Conservation (phyloP, 768 basidiomycete species). For the Boletus rubroflammeus region DNA sequence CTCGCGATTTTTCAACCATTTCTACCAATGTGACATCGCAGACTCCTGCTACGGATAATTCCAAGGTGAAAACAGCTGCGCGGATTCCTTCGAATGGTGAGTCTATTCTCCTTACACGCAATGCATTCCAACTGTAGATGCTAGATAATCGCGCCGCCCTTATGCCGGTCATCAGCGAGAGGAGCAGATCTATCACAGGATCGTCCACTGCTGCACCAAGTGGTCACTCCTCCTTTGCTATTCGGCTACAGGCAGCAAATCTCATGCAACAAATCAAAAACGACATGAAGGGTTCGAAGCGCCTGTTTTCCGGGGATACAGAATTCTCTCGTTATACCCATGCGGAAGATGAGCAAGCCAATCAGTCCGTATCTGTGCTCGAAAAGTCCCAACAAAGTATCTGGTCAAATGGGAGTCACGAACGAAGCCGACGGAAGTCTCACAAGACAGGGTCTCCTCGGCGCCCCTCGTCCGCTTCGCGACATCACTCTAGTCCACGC, state of each 20-base stretch:
- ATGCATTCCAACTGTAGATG: conserved; percentile 1
- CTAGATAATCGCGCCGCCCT: conserved; percentile 13
- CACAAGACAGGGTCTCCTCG: conserved; percentile 27
- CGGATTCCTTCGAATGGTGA: conserved; percentile 12
- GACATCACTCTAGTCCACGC: conserved; percentile 42
- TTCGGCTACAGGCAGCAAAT: conserved; percentile 71
- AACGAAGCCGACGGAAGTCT: conserved; percentile 23
- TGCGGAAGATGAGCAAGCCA: conserved; percentile 13
- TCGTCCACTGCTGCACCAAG: conserved; percentile 33
- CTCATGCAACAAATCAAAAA: conserved; percentile 85
- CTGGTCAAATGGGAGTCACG: conserved; percentile 30
- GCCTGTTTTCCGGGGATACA: conserved; percentile 65
- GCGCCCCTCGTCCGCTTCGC: conserved; percentile 36
- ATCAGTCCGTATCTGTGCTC: conserved; percentile 10
- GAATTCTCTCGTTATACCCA: conserved; percentile 44
- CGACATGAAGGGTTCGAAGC: conserved; percentile 67
- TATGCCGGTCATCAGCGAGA: conserved; percentile 12
- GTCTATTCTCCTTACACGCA: not conserved
- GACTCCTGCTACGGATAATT: conserved; percentile 15
- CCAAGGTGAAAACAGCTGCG: not conserved
- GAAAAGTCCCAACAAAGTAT: conserved; percentile 23
- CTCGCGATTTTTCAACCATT: conserved; percentile 74
- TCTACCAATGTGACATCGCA: conserved; percentile 54
- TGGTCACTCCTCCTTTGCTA: conserved; percentile 59
- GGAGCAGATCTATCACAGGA: conserved; percentile 22